A percentile compares a stretch with the other conserved stretches of the same genome.
These are phyloP conservation scores for Tremellales sp. DNA, from an alignment of 1,284 basidiomycete species.

Conservation along the genomic window DNA sequence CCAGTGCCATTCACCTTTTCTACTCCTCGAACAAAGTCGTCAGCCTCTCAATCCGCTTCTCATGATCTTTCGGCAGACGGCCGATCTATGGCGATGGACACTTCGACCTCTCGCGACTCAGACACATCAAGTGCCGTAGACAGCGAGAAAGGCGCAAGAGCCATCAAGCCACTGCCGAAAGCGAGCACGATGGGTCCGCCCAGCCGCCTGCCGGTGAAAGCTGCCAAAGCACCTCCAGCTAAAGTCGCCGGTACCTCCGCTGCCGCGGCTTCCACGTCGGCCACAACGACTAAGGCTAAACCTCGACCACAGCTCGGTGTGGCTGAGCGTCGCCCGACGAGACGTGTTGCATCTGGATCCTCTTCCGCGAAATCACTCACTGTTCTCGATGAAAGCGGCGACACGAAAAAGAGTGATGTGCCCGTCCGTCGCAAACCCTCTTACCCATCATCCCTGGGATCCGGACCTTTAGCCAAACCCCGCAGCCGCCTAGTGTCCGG, in stretches of 20 bases:
- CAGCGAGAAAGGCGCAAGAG: background rate
- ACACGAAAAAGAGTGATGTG: background rate
- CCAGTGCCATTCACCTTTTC: background rate
- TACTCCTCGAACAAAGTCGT: background rate
- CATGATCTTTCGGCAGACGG: too few relatives aligned
- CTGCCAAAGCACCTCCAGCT: background rate
- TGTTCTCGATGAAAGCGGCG: constrained; percentile 13
- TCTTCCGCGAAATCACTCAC: background rate
- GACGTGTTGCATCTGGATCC: background rate
- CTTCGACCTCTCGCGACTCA: background rate
- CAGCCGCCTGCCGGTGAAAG: constrained; percentile 7
- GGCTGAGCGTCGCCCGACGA: background rate
- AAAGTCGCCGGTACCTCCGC: background rate
- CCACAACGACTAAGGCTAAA: background rate
- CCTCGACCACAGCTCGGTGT: constrained; percentile 1
- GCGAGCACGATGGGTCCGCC: constrained; percentile 8
- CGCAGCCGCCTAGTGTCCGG: constrained; percentile 38
- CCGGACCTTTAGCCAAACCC: constrained; percentile 31
- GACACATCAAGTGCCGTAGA: background rate
- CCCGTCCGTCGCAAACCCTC: constrained; percentile 25
- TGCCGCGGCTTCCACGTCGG: constrained; percentile 1
- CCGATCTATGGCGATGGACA: too few relatives aligned
- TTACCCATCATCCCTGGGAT: constrained; percentile 40
- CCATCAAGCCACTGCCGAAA: background rate
- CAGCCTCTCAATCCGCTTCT: background rate